These are phyloP conservation scores for Phytomonas sp. DNA, from an alignment of 208 protist genomes.

Conservation along the genomic window DNA sequence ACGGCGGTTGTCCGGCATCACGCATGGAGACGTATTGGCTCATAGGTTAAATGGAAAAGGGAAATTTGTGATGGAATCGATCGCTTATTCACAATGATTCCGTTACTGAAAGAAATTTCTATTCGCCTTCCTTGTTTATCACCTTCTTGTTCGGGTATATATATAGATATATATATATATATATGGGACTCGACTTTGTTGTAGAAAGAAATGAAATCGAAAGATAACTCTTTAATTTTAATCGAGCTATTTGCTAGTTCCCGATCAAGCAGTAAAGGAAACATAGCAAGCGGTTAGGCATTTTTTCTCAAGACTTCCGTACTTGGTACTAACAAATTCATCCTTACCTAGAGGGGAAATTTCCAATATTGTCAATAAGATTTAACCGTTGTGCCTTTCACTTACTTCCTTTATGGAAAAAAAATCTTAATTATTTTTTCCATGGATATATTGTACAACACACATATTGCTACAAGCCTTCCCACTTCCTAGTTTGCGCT, in stretches of 20 bases:
- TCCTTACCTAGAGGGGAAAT: background rate
- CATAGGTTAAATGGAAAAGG: slow-evolving; percentile 1
- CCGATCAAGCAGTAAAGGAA: background rate
- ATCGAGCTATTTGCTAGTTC: background rate
- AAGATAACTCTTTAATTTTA: background rate
- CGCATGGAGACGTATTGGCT: background rate
- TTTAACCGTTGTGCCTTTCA: background rate
- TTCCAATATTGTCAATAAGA: background rate
- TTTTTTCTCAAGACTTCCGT: background rate
- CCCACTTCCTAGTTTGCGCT: background rate
- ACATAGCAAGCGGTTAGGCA: background rate
- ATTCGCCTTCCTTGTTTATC: background rate
- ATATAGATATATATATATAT: background rate
- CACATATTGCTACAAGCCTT: background rate
- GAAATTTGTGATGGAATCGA: background rate
- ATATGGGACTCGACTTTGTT: background rate
- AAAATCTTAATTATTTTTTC: background rate
- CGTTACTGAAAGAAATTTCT: background rate
- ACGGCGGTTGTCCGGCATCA: background rate
- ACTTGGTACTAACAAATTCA: background rate
- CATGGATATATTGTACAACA: background rate
- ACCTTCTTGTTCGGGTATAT: background rate
- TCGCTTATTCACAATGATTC: background rate
- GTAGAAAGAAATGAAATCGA: background rate
- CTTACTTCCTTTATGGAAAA: background rate